A percentile compares a stretch with the other conserved stretches of the same genome.
Conservation (phyloP, 2,329 filamentous ascomycete species). For the Fusarium sp. region DNA sequence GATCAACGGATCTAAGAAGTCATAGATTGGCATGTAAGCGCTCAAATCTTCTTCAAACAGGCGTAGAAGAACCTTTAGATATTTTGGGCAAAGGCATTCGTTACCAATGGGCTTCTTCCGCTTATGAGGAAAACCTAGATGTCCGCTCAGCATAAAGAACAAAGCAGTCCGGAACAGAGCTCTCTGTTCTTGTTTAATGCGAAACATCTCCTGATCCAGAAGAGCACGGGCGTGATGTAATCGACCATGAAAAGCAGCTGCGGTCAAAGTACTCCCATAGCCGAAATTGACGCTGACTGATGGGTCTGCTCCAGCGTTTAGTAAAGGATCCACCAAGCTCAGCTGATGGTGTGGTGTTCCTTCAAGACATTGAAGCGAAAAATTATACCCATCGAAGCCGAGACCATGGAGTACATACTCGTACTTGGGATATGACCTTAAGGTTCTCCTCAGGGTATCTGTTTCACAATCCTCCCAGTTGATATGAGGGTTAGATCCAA, state of each 20-base stretch:
- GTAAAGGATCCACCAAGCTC: neutral
- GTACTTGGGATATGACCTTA: too few relatives aligned
- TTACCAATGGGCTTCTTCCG: fast-evolving
- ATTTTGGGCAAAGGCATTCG: fast-evolving
- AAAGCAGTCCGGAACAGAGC: fast-evolving
- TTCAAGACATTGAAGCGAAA: fast-evolving
- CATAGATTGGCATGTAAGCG: neutral
- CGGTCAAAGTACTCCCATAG: fast-evolving
- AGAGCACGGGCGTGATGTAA: neutral
- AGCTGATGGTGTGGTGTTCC: fast-evolving
- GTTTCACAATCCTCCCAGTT: too few relatives aligned
- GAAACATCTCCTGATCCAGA: fast-evolving
- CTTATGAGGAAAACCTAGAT: fast-evolving
- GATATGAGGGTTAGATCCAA: too few relatives aligned
- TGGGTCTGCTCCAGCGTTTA: fast-evolving
- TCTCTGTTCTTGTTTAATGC: fast-evolving
- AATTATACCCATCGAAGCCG: fast-evolving
- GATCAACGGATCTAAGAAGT: fast-evolving
- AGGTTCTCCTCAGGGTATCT: too few relatives aligned
- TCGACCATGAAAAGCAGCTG: neutral
- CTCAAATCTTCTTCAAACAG: neutral
- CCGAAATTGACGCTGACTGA: fast-evolving
- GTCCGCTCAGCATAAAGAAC: neutral
- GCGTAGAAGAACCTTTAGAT: fast-evolving
- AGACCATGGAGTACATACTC: neutral